A percentile compares a stretch with the other conserved stretches of the same genome.
These are phyloP conservation scores for Astrothelium macrocarpum DNA, from an alignment of 495 filamentous ascomycete genomes.

Conservation along the genomic window DNA sequence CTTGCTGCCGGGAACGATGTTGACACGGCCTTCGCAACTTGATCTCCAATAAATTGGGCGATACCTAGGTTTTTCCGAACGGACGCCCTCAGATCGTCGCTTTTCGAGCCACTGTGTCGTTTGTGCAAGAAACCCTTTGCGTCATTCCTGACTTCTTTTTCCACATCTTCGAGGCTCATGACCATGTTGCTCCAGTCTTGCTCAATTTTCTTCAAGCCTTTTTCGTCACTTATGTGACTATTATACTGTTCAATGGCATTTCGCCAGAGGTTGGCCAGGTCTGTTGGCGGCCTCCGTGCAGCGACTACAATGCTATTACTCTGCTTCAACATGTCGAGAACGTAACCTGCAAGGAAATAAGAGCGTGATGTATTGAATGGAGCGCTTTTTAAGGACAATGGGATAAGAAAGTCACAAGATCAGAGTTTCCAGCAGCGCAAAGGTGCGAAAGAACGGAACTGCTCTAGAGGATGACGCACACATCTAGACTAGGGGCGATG, in stretches of 20 bases:
- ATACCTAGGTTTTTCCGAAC: slow-evolving; percentile 2
- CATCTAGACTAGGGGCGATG: background rate
- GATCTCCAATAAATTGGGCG: background rate
- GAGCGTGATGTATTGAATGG: background rate
- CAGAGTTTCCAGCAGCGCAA: background rate
- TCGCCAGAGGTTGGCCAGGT: slow-evolving; percentile 1
- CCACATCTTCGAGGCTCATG: slow-evolving; percentile 1
- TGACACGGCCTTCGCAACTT: slow-evolving; percentile 2
- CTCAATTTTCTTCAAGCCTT: background rate
- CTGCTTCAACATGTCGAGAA: background rate
- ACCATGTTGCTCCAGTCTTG: slow-evolving; percentile 3
- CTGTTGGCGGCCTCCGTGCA: background rate
- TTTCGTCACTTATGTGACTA: slow-evolving; percentile 3
- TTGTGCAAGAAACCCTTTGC: slow-evolving; percentile 1
- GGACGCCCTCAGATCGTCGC: background rate
- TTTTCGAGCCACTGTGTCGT: slow-evolving; percentile 2
- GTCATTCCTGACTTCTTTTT: background rate
- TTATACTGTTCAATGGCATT: slow-evolving; percentile 4
- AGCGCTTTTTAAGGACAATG: background rate
- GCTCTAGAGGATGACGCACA: background rate
- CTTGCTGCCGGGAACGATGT: slow-evolving; percentile 1
- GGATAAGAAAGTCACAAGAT: background rate
- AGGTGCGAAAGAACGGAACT: background rate
- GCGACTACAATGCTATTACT: background rate
- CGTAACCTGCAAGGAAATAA: background rate